Percentiles rank a stretch among this genome's conserved stretches.
Evolutionary conservation across 306 rosid species (phyloP).

Genomic region (Hylodesmum podocarpum): DNA sequence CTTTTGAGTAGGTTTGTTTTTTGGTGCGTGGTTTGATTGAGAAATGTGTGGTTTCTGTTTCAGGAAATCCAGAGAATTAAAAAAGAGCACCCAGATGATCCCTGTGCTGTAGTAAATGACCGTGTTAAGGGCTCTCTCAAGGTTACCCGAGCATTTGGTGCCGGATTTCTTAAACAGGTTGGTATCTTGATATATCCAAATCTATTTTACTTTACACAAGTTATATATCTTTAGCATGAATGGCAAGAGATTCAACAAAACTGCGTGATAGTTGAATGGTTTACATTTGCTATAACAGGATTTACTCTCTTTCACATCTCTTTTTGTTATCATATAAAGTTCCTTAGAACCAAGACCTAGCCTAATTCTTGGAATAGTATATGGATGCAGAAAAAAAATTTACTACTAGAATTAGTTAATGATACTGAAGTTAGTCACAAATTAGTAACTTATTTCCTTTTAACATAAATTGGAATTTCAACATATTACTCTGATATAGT

Average conservation of each 20-base stretch:
- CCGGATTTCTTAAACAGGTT: conserved; percentile 99
- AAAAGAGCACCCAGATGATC: conserved; percentile 84
- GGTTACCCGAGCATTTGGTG: conserved; percentile 97
- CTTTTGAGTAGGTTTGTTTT: not conserved
- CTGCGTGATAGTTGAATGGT: not conserved
- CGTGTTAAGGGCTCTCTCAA: conserved; percentile 96
- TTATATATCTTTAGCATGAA: not conserved
- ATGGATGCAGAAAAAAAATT: not conserved
- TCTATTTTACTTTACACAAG: not conserved
- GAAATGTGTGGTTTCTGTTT: not conserved
- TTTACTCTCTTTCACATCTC: conserved; percentile 5
- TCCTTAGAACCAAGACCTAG: not conserved
- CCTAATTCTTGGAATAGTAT: not conserved
- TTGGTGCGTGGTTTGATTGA: conserved; percentile 23
- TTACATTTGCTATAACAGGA: conserved; percentile 10
- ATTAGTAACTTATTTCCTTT: not conserved
- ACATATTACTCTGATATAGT: too few species aligned
- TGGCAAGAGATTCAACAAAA: not conserved
- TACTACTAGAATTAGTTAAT: not conserved
- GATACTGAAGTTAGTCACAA: conserved; percentile 6
- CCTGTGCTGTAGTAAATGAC: conserved; percentile 74
- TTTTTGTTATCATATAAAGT: not conserved
- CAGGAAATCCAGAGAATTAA: conserved; percentile 88
- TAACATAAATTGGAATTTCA: not conserved
- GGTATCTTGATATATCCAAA: not conserved